Evolutionary conservation across 345 rosid genomes (phyloP).

Genomic region (rapeseed (Brassica napus)): DNA sequence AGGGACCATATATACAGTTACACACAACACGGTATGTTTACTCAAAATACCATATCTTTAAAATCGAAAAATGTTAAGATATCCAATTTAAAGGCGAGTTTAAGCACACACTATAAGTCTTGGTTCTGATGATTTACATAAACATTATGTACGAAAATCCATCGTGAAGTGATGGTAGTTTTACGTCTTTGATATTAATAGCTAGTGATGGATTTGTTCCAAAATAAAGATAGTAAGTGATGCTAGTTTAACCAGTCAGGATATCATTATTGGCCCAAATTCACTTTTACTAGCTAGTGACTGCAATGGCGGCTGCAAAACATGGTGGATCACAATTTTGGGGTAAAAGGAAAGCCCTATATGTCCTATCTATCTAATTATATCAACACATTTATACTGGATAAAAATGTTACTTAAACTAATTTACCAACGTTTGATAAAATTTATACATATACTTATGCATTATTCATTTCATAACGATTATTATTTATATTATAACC

Average conservation of each 20-base stretch:
- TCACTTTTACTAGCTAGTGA: neutral
- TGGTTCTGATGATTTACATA: neutral
- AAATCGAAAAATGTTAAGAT: neutral
- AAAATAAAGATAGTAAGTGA: neutral
- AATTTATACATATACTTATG: neutral
- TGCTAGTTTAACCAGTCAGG: neutral
- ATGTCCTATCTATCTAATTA: neutral
- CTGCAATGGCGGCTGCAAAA: slow-evolving; percentile 8
- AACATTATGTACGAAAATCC: neutral
- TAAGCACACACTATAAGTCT: neutral
- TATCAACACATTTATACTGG: neutral
- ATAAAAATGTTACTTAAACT: neutral
- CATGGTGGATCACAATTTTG: neutral
- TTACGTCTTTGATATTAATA: neutral
- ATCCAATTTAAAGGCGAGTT: neutral
- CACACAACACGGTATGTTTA: neutral
- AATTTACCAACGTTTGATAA: neutral
- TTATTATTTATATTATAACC: neutral
- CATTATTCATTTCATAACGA: neutral
- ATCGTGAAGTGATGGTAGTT: neutral
- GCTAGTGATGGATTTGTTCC: neutral
- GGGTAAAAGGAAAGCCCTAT: neutral
- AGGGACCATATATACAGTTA: slow-evolving; percentile 12
- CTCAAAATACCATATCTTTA: neutral
- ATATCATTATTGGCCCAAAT: neutral